Conservation (phyloP, 257 asterid species). For the Solanum sejunctum region DNA sequence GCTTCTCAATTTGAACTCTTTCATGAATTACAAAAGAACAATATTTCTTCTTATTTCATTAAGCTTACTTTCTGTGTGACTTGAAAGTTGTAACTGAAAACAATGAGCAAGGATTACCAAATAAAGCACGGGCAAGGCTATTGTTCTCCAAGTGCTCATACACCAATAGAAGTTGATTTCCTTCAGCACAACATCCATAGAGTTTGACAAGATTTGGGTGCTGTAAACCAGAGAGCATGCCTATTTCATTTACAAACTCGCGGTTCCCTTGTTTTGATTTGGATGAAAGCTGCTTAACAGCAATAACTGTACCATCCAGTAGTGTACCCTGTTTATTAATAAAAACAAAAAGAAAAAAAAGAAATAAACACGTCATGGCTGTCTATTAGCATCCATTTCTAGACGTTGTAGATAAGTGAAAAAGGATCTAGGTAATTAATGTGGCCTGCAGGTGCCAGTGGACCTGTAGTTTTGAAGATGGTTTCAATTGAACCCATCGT, state of each 20-base stretch:
- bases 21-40: background rate
- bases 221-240: background rate
- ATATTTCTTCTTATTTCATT: background rate
- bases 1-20: background rate
- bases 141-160: constrained; percentile 12
- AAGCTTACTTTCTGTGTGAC: background rate
- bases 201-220: constrained; percentile 7
- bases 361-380: background rate
- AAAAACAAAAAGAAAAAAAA: background rate
- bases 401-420: background rate
- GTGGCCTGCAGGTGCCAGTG: background rate
- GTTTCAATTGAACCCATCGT: background rate
- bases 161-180: constrained; percentile 3
- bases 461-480: background rate
- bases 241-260: constrained; percentile 4
- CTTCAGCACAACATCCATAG: constrained; percentile 9
- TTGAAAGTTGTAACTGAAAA: background rate
- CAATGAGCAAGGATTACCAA: background rate
- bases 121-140: background rate
- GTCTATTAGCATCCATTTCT: background rate
- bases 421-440: background rate
- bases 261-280: constrained; percentile 11
- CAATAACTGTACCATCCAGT: constrained; percentile 3
- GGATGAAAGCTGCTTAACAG: constrained; percentile 12
- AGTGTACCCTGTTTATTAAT: background rate